These are phyloP conservation scores for Camelina sativa DNA, from an alignment of 345 rosid species.

Conservation along the genomic window DNA sequence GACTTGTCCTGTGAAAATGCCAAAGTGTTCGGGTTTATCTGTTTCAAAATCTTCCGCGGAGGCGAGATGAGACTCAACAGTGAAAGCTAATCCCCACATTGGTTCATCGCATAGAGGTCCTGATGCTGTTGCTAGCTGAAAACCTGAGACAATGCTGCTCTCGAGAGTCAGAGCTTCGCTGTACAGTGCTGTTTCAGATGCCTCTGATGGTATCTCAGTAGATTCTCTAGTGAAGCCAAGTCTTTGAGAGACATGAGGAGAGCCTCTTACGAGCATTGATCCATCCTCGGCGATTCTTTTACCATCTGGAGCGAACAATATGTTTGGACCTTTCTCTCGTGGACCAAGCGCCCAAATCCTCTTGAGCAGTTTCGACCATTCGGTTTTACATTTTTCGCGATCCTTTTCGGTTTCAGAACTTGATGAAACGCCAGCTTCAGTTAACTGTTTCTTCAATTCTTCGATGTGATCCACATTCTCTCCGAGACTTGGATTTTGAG, in stretches of 20 bases:
- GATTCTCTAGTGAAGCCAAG: conserved; percentile 64
- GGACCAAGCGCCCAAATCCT: conserved; percentile 97
- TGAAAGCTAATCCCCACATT: conserved; percentile 89
- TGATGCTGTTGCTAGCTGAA: conserved; percentile 83
- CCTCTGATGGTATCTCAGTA: conserved; percentile 45
- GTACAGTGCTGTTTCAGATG: conserved; percentile 47
- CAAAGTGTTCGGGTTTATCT: conserved; percentile 66
- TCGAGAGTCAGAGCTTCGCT: conserved; percentile 66
- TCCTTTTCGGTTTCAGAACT: conserved; percentile 63
- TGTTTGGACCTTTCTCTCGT: conserved; percentile 86
- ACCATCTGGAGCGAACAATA: conserved; percentile 77
- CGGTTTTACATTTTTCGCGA: conserved; percentile 61
- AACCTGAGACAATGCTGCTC: conserved; percentile 81
- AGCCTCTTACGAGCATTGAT: conserved; percentile 63
- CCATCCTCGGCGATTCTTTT: conserved; percentile 45
- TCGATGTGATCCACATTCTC: conserved; percentile 64
- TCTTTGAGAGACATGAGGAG: conserved; percentile 70
- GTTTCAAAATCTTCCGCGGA: conserved; percentile 51
- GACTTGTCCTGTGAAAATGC: conserved; percentile 77
- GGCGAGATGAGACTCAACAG: conserved; percentile 63
- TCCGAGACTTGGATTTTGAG: conserved; percentile 43
- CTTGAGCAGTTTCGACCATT: conserved; percentile 70
- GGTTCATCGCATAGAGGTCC: conserved; percentile 94
- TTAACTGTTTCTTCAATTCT: conserved; percentile 53
- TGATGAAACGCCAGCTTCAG: conserved; percentile 62